Evolutionary conservation across 1,284 basidiomycete species (phyloP).

Genomic region (Sutorius eximius): DNA sequence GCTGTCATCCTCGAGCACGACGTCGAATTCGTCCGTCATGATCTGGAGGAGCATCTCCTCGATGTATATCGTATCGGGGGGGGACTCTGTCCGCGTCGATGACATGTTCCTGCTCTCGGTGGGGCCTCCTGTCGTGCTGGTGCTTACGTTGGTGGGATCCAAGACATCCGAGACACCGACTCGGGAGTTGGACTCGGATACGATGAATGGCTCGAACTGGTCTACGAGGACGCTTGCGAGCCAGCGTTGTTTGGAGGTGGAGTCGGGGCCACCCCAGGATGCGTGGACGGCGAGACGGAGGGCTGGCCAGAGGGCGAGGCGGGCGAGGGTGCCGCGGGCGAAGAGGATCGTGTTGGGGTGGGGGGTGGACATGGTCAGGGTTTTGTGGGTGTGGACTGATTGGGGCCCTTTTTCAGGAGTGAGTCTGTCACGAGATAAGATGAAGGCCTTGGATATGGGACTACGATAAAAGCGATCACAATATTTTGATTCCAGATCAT

Average conservation of each 20-base stretch:
- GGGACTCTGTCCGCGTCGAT: slow-evolving; percentile 17
- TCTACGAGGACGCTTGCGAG: slow-evolving; percentile 82
- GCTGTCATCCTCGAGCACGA: slow-evolving; percentile 78
- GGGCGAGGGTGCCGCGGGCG: slow-evolving; percentile 78
- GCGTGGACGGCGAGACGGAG: slow-evolving; percentile 82
- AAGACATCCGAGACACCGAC: no score
- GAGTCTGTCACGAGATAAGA: no score
- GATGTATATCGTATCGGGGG: slow-evolving; percentile 68
- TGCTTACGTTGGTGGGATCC: no score
- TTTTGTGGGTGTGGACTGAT: no score
- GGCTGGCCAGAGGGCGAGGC: slow-evolving; percentile 79
- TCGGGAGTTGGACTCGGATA: no score
- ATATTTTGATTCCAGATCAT: not conserved
- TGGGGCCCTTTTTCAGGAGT: no score
- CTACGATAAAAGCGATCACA: no score
- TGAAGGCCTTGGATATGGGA: no score
- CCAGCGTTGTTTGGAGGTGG: slow-evolving; percentile 71
- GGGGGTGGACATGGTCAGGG: slow-evolving; percentile 26
- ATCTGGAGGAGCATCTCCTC: slow-evolving; percentile 77
- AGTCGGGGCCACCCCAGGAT: slow-evolving; percentile 77
- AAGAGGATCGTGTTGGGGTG: slow-evolving; percentile 64
- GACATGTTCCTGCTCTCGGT: no score
- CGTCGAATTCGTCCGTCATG: slow-evolving; percentile 84
- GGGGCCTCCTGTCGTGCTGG: no score
- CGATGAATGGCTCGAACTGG: slow-evolving; percentile 66